Evolutionary conservation across 2,329 filamentous ascomycete species (phyloP).

Genomic region (Exophiala mesophila): DNA sequence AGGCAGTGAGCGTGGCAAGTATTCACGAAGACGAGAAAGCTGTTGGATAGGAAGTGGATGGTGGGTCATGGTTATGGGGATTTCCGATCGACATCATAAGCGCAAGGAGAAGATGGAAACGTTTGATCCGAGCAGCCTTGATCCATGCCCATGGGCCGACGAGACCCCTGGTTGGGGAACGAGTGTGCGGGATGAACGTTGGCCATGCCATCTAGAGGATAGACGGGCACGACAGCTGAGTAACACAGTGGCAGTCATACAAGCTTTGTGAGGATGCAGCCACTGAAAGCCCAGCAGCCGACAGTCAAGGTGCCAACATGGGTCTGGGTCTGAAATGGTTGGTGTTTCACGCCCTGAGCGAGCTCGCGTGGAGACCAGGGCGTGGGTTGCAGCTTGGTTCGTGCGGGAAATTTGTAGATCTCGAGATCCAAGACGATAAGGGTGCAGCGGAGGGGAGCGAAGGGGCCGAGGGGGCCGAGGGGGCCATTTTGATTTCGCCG

Average conservation of each 20-base stretch:
- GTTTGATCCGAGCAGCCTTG: constrained; percentile 13
- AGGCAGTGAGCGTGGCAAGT: constrained; percentile 5
- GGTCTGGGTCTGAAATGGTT: constrained; percentile 12
- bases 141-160: constrained; percentile 14
- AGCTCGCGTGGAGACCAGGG: constrained; percentile 11
- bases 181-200: constrained; percentile 8
- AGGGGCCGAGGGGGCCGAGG: too few relatives aligned
- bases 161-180: constrained; percentile 12
- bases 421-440: constrained; percentile 5
- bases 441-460: constrained; percentile 8
- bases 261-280: constrained; percentile 7
- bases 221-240: not conserved
- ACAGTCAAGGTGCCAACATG: constrained; percentile 10
- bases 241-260: constrained; percentile 4
- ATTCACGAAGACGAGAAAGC: constrained; percentile 14
- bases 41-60: constrained; percentile 11
- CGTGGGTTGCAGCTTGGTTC: constrained; percentile 11
- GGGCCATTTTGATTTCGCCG: too few relatives aligned
- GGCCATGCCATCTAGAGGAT: constrained; percentile 11
- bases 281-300: constrained; percentile 11
- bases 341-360: constrained; percentile 22
- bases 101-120: constrained; percentile 17
- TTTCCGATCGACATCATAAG: constrained; percentile 24
- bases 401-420: constrained; percentile 12
- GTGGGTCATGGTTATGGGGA: constrained; percentile 21